Evolutionary conservation across 1,284 basidiomycete genomes (phyloP), one percentile per base, ranked within the genome.

Genomic region (Coniferiporia sulphurascens): DNA sequence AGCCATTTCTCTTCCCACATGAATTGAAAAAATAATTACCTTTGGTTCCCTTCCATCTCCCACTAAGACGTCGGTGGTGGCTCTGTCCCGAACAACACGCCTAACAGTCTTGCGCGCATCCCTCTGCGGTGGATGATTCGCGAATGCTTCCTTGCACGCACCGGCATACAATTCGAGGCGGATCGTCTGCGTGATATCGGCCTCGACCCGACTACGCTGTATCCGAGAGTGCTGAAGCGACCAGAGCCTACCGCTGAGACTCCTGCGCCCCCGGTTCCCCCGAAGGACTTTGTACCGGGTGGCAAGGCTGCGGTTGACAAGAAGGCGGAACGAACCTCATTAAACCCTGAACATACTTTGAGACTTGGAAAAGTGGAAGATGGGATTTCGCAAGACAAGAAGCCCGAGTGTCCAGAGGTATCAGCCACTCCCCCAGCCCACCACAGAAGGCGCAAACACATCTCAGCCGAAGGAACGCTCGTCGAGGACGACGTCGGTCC

Each of bases 91-190:
- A 75, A 77, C 62, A 69, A 65, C 2, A 71, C 71, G 0, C 65
- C 49, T 4, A 62, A 70, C 61, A 69, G 63, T 17, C 71, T 79
- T 1, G 73, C 77, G 0, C 72, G 73, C n/a, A 76, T 78, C 53
- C 68, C 78, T 1, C 69, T 79, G n/a, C 73, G 76, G 1, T 80
- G 77, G 78, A 78, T 79, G 77, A 71, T 78, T 35, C 75, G 77
- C 12, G 70, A 78, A 64, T 72, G 71, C 58, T 74, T 76, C 68
- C 68, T 65, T 41, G 62, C 69, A 8, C 63, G 74, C n/a, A 71
- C 70, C 1, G 75, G 75, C 1, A 72, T 77, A 46, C 67, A 74
- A 59, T 76, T 76, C 66, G 55, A 73, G 54, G 51, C 62, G 46
- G 54, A 62, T 44, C 44, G 55, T 21, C 60, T 67, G 10, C 59